These are phyloP conservation scores for Panaeolus papilionaceus DNA, from an alignment of 768 basidiomycete species.

Conservation along the genomic window DNA sequence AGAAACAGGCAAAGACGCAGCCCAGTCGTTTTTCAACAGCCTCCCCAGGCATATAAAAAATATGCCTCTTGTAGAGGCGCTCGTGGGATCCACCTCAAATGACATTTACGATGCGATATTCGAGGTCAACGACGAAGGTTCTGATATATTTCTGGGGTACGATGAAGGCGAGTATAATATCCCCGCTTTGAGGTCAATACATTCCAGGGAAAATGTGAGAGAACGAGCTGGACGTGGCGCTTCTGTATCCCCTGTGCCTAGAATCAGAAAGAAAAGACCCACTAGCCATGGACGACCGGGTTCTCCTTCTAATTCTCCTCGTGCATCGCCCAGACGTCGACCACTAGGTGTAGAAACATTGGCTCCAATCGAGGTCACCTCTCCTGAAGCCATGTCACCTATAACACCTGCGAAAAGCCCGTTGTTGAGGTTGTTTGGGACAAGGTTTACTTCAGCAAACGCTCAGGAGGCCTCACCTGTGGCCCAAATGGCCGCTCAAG, in stretches of 20 bases:
- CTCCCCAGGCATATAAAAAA: slow-evolving; percentile 76
- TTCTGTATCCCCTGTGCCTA: slow-evolving; percentile 29
- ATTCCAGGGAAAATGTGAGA: slow-evolving; percentile 44
- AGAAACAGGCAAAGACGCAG: slow-evolving; percentile 57
- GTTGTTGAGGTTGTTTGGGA: slow-evolving; percentile 52
- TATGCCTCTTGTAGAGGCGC: slow-evolving; percentile 75
- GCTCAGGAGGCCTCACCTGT: slow-evolving; percentile 24
- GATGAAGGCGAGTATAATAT: slow-evolving; percentile 49
- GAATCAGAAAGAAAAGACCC: slow-evolving; percentile 31
- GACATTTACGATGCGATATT: slow-evolving; percentile 83
- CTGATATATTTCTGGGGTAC: slow-evolving; percentile 56
- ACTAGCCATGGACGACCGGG: slow-evolving; percentile 28
- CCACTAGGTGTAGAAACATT: slow-evolving; percentile 8
- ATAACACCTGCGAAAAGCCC: slow-evolving; percentile 46
- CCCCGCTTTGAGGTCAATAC: slow-evolving; percentile 43
- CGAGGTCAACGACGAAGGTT: slow-evolving; percentile 51
- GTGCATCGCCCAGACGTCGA: slow-evolving; percentile 16
- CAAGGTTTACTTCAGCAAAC: slow-evolving; percentile 20
- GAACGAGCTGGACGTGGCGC: slow-evolving; percentile 17
- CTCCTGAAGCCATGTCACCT: slow-evolving; percentile 25
- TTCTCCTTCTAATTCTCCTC: slow-evolving; percentile 24
- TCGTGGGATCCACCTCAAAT: slow-evolving; percentile 72
- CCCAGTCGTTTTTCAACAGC: slow-evolving; percentile 63
- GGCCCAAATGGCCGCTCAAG: slow-evolving; percentile 26
- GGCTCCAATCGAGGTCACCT: slow-evolving; percentile 20